phyloP scores from a whole-genome alignment of 2,329 filamentous ascomycete species.

The Sporothrix curviconia region DNA sequence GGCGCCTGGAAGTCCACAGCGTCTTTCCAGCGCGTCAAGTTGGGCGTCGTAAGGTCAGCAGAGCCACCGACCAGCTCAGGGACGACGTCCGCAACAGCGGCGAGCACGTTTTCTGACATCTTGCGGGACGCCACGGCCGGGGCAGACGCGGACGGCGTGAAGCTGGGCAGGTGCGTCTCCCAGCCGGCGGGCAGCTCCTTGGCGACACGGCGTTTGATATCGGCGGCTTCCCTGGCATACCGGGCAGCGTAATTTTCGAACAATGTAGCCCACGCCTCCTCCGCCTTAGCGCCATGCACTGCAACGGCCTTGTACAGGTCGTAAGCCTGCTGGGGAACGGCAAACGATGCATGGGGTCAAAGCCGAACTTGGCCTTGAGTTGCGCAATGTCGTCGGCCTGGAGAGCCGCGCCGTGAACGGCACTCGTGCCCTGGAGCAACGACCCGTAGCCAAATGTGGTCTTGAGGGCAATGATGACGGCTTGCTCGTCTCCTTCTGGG shows the following conservation, averaged over 20 bases:
- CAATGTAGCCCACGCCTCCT: constrained; percentile 92
- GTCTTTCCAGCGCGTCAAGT: constrained; percentile 97
- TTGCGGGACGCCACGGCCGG: constrained; percentile 85
- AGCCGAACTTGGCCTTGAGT: constrained; percentile 92
- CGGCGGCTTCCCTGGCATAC: constrained; percentile 70
- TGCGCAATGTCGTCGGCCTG: constrained; percentile 91
- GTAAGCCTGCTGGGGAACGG: constrained; percentile 89
- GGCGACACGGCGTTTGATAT: constrained; percentile 72
- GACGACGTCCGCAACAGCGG: constrained; percentile 73
- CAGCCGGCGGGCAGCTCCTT: constrained; percentile 88
- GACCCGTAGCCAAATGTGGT: constrained; percentile 98
- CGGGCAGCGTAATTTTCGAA: constrained; percentile 77
- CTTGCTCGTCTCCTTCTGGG: constrained; percentile 87
- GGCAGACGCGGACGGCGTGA: constrained; percentile 82
- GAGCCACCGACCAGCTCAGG: constrained; percentile 94
- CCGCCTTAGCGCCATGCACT: constrained; percentile 76
- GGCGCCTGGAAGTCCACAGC: constrained; percentile 97
- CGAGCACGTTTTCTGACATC: constrained; percentile 87
- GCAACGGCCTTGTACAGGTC: constrained; percentile 81
- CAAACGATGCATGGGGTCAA: constrained; percentile 88
- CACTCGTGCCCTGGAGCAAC: constrained; percentile 83
- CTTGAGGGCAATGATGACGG: constrained; percentile 93
- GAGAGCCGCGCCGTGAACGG: constrained; percentile 91
- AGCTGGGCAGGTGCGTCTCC: constrained; percentile 88
- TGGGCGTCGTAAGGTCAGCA: constrained; percentile 95